A percentile compares a stretch with the other conserved stretches of the same genome.
Evolutionary conservation across 2,329 filamentous ascomycete genomes (phyloP).

Genomic region (Sporothrix euskadiensis): DNA sequence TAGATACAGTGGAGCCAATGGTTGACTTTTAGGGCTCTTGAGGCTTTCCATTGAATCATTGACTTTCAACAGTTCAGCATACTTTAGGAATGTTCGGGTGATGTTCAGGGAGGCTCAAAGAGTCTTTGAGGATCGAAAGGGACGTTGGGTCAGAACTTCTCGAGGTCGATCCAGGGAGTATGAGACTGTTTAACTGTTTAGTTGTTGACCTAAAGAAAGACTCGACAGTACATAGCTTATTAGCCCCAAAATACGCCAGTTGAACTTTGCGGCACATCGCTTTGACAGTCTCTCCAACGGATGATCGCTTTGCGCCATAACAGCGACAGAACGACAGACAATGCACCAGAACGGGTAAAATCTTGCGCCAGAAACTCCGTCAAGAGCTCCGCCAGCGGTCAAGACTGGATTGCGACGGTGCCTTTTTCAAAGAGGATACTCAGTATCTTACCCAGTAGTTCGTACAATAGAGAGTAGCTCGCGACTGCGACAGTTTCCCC

Average conservation of each 20-base stretch:
- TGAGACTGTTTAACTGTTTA: neutral
- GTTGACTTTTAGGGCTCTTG: neutral
- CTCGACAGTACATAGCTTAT: neutral
- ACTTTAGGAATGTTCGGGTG: neutral
- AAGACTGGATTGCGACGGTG: neutral
- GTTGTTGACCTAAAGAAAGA: neutral
- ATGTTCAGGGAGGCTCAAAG: slow-evolving; percentile 1
- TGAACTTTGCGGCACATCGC: neutral
- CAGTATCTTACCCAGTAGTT: no score
- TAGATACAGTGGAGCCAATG: neutral
- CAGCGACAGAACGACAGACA: neutral
- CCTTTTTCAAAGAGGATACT: neutral
- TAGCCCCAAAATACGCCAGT: neutral
- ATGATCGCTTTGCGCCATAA: neutral
- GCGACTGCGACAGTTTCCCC: slow-evolving; percentile 17
- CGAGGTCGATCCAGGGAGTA: slow-evolving; percentile 12
- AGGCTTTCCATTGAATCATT: neutral
- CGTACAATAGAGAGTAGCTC: neutral
- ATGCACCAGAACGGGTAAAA: slow-evolving; percentile 15
- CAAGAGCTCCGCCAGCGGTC: neutral
- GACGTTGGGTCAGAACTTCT: neutral
- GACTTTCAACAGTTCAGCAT: neutral
- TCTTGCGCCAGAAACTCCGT: slow-evolving; percentile 1
- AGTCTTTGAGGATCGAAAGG: neutral
- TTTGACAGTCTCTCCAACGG: slow-evolving; percentile 8